Evolutionary conservation across 1,284 basidiomycete species (phyloP).

Genomic region (Cryptococcus wingfieldii): DNA sequence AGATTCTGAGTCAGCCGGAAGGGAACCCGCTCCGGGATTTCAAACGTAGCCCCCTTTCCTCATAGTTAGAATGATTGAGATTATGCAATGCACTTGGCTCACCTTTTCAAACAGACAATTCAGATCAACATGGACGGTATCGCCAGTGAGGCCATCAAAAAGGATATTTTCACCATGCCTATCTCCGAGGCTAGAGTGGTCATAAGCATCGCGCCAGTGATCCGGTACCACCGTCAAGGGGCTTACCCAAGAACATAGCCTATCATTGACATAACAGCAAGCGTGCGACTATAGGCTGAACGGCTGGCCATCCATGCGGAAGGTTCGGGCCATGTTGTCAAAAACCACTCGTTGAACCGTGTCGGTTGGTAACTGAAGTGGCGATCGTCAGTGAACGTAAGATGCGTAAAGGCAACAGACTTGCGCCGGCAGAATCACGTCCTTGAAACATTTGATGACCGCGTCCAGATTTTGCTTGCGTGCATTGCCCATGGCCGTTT

Average conservation of each 20-base stretch:
- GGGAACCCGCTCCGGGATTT: slow-evolving; percentile 88
- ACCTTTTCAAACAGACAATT: slow-evolving; percentile 98
- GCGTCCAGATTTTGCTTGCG: slow-evolving; percentile 3
- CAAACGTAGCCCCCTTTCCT: slow-evolving; percentile 72
- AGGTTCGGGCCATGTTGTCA: slow-evolving; percentile 94
- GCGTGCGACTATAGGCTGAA: slow-evolving; percentile 78
- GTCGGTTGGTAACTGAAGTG: slow-evolving; percentile 61
- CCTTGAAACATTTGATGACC: slow-evolving; percentile 3
- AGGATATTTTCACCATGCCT: slow-evolving; percentile 97
- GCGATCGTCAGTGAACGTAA: background rate
- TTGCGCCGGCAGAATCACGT: background rate
- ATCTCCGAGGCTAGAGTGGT: slow-evolving; percentile 73
- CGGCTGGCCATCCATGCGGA: slow-evolving; percentile 89
- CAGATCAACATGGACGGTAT: slow-evolving; percentile 95
- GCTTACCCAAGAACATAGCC: slow-evolving; percentile 91
- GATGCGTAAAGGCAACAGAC: background rate
- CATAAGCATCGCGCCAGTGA: background rate
- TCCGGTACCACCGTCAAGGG: too few species aligned
- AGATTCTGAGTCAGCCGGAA: slow-evolving; percentile 95
- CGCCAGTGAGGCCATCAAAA: slow-evolving; percentile 81
- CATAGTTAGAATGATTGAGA: background rate
- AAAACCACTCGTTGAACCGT: slow-evolving; percentile 96
- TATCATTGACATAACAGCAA: slow-evolving; percentile 98
- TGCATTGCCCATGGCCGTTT: background rate
- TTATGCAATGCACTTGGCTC: slow-evolving; percentile 5